phyloP scores from a whole-genome alignment of 1,284 basidiomycete genomes.

The Marasmius fiardii region DNA sequence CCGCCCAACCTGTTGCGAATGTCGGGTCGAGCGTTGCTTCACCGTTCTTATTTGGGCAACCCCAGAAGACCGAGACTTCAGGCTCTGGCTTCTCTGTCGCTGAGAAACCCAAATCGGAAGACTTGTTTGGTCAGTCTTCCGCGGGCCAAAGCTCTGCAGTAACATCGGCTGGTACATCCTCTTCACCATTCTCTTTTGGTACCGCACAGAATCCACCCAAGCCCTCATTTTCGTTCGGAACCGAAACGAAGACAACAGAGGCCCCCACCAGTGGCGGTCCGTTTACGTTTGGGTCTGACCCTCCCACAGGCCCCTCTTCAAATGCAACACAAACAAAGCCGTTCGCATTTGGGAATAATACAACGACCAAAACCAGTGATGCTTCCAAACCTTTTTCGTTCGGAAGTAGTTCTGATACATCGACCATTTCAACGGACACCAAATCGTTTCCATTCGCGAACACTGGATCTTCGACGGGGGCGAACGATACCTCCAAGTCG shows the following conservation, averaged over 20 bases:
- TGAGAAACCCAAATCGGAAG: conserved; percentile 9
- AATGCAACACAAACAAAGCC: not conserved
- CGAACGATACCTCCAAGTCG: not conserved
- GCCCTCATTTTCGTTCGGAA: too few species aligned
- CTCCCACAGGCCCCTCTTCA: not conserved
- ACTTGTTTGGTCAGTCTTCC: conserved; percentile 24
- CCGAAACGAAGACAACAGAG: too few species aligned
- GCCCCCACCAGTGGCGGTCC: too few species aligned
- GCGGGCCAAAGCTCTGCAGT: conserved; percentile 1
- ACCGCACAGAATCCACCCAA: not conserved
- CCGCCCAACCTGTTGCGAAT: too few species aligned
- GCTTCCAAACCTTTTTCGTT: conserved; percentile 28
- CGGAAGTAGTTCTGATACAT: conserved; percentile 6
- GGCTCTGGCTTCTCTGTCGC: not conserved
- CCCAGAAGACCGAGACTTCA: not conserved
- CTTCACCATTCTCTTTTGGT: conserved; percentile 20
- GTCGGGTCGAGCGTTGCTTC: not conserved
- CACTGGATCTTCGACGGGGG: not conserved
- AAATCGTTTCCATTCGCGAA: conserved; percentile 5
- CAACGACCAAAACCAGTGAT: conserved; percentile 12
- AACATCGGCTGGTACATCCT: conserved; percentile 5
- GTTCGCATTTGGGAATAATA: not conserved
- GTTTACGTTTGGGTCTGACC: too few species aligned
- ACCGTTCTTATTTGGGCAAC: conserved; percentile 4
- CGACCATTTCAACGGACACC: not conserved